Base-by-base conservation (phyloP, 352 stramenopile genomes). In the Halophytophthora batemanensis region DNA sequence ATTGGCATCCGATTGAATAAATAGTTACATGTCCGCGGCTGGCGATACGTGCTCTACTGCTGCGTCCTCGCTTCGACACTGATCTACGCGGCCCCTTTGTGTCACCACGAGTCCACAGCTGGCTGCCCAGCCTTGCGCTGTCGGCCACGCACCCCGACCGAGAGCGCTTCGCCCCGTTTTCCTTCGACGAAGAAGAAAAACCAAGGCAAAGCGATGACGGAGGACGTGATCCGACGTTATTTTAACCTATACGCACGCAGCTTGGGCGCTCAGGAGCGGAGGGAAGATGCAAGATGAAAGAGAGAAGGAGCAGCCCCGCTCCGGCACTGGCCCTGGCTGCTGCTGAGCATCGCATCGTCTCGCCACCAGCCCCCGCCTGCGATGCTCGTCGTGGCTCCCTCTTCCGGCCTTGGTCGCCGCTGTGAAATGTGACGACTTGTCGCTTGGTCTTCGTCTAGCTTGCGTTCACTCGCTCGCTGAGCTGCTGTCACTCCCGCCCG, bases 191-290 rank as follows among this genome's bases (percentile, higher is more conserved):
- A 54, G 57, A 71, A 65, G 53, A 69, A 68, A 68, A 66, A 62
- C 53, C 39, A 59, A 59, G 52, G 59, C 60, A 59, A 61, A 61
- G 46, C 38, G 48, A 37, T 38, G 53, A 40, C 25, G 38, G 50
- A 44, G 56, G 36, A 43, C 36, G 36, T 57, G 53, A 50, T 42
- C 64, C 64, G 51, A 58, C 50, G 55, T 61, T 64, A 58, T 69
- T 69, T 68, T 61, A 69, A 50, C 61, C 61, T 69, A 69, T 69
- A 57, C 61, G 61, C 61, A 65, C 50, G 55, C 49, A 69, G 60
- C 58, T 19, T 37, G 56, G 56, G 54, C 50, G 60, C 48, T 57
- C 46, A 49, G 49, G 39, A n/a, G 42, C 38, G 44, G 15, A 35
- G 45, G 28, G 53, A 19, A 51, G 44, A 42, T 22, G 25, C 25